Conservation (phyloP, 176 grass and related monocot species). For the Chloris gayana region DNA sequence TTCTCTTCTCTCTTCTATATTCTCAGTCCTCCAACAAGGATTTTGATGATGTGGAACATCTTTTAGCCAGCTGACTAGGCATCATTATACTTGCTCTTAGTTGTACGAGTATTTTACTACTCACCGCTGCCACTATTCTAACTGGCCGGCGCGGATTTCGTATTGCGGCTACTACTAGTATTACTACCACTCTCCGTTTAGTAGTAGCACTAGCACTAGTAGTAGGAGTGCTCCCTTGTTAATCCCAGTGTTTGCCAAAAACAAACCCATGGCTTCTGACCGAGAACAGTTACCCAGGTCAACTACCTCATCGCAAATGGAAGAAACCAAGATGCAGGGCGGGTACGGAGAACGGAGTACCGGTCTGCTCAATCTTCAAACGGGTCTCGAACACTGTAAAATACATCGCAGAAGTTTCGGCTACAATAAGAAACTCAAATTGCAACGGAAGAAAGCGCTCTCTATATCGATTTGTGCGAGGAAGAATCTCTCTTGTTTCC, state of each 20-base stretch:
- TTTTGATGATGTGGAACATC: too few species aligned
- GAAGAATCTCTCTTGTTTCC: neutral
- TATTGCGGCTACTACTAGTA: neutral
- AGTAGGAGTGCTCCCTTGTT: neutral
- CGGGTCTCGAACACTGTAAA: neutral
- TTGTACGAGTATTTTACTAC: too few species aligned
- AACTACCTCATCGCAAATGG: neutral
- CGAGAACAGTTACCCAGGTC: neutral
- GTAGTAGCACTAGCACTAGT: neutral
- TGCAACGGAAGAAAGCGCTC: neutral
- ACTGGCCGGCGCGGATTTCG: too few species aligned
- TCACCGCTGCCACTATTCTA: too few species aligned
- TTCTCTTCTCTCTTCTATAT: too few species aligned
- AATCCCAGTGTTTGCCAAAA: neutral
- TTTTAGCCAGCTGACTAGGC: too few species aligned
- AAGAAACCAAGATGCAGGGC: neutral
- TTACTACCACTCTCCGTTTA: neutral
- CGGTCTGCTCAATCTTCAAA: neutral
- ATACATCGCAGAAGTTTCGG: neutral
- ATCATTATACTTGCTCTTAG: too few species aligned
- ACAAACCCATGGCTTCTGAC: neutral
- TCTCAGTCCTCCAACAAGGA: too few species aligned
- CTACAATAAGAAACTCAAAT: too few species aligned
- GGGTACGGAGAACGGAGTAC: neutral
- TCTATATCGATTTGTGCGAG: too few species aligned